A percentile compares a stretch with the other conserved stretches of the same genome.
Conservation (phyloP, 352 stramenopile species). For the Saprolegnia parasitica region DNA sequence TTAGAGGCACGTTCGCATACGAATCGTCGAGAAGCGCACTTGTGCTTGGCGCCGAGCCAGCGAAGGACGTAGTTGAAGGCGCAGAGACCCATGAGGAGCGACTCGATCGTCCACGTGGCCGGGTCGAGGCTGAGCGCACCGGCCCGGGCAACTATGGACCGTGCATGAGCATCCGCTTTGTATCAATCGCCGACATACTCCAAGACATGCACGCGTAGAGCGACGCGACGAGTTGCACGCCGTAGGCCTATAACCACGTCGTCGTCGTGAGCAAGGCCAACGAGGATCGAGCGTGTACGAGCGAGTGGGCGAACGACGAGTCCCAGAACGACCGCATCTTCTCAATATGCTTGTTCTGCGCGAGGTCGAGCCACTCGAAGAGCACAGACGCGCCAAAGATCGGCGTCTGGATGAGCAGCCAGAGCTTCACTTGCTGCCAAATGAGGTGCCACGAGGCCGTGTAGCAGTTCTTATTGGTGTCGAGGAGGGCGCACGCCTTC, state of each 20-base stretch:
- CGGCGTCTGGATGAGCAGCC: conserved; percentile 68
- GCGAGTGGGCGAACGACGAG: conserved; percentile 57
- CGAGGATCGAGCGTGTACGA: conserved; percentile 37
- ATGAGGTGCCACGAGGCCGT: conserved; percentile 80
- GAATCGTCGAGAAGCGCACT: conserved; percentile 41
- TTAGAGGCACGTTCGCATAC: no score
- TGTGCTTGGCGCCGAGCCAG: conserved; percentile 78
- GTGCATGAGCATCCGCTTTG: neutral
- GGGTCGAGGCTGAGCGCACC: conserved; percentile 62
- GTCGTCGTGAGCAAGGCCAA: neutral
- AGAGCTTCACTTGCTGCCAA: conserved; percentile 74
- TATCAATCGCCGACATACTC: conserved; percentile 47
- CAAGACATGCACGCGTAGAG: conserved; percentile 77
- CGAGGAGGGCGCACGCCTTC: conserved; percentile 52
- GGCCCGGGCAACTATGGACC: conserved; percentile 55
- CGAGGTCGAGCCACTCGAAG: conserved; percentile 78
- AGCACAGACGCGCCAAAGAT: conserved; percentile 62
- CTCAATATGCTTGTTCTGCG: conserved; percentile 57
- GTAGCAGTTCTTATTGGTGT: conserved; percentile 55
- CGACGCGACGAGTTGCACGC: conserved; percentile 72
- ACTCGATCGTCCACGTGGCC: conserved; percentile 80
- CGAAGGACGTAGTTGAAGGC: conserved; percentile 64
- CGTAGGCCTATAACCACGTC: conserved; percentile 48
- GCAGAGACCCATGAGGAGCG: conserved; percentile 62
- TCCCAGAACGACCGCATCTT: conserved; percentile 53